These are phyloP conservation scores for Nemania diffusa DNA, from an alignment of 2,329 filamentous ascomycete species.

Conservation along the genomic window DNA sequence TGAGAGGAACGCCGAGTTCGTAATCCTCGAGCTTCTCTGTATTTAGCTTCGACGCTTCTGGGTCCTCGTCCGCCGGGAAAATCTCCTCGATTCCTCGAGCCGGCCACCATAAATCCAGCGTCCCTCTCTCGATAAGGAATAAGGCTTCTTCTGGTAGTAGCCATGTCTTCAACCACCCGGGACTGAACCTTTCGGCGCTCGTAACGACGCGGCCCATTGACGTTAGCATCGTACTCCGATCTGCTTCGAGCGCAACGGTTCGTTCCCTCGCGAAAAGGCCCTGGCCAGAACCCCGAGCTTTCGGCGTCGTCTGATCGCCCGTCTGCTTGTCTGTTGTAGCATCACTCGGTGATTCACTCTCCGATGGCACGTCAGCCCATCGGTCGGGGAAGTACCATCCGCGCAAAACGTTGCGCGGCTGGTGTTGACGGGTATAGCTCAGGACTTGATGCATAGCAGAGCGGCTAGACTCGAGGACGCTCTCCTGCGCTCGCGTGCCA, in stretches of 20 bases:
- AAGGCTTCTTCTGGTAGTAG: constrained; percentile 91
- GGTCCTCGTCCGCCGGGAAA: constrained; percentile 43
- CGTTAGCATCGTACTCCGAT: constrained; percentile 77
- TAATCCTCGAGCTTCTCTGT: constrained; percentile 54
- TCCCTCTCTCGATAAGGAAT: constrained; percentile 88
- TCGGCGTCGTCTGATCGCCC: constrained; percentile 34
- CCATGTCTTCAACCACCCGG: constrained; percentile 76
- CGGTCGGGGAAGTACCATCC: constrained; percentile 79
- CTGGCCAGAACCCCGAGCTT: constrained; percentile 47
- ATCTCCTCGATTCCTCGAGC: constrained; percentile 61
- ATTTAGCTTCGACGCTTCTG: constrained; percentile 43
- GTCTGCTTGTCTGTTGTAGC: constrained; percentile 34
- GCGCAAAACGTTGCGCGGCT: constrained; percentile 70
- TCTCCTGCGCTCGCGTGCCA: constrained; percentile 82
- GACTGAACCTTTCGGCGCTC: constrained; percentile 62
- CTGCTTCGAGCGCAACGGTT: constrained; percentile 74
- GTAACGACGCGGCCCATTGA: constrained; percentile 77
- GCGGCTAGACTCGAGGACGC: constrained; percentile 81
- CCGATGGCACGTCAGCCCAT: constrained; percentile 53
- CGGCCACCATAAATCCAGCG: constrained; percentile 88
- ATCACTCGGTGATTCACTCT: constrained; percentile 34
- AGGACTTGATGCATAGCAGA: constrained; percentile 90
- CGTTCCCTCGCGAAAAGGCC: constrained; percentile 55
- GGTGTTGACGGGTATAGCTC: constrained; percentile 78
- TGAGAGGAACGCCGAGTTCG: constrained; percentile 81